Base-by-base conservation (phyloP, 108 stramenopile species). In the Cyclotella distinguenda region DNA sequence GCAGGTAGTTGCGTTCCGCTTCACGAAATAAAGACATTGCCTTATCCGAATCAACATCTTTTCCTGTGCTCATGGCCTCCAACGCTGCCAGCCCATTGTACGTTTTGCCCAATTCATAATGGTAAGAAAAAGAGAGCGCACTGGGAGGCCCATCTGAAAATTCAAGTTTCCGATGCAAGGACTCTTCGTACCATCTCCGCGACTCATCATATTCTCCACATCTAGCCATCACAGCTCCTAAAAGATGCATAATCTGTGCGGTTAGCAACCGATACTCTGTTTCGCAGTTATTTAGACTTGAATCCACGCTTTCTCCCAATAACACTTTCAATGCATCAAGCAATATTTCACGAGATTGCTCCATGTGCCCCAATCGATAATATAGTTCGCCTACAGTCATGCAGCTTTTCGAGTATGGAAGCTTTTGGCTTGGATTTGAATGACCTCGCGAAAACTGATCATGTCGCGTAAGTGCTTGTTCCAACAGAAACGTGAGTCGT, bases 191-290 rank as follows among this genome's bases (percentile, higher is more conserved):
- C 73, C 73, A 74, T 32, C 30, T 59, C 54, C 19, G 30, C 7
- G 73, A 65, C 52, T 74, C 73, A 21, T 66, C 64, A 55, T 54
- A 67, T 42, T 74, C 73, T 6, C 73, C 73, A 61, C 60, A 66
- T 61, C 73, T 28, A 13, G 73, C 73, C 48, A 65, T 56, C 22
- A 66, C 56, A 8, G 65, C 60, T 38, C 73, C 73, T 25, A 74
- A 54, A 0, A 33, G 55, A 61, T 67, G 73, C 73, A 67, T 66
- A 15, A 58, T 59, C 62, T 56, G 51, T 8, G 60, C 51, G 18
- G 52, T 55, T 30, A 66, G 25, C 0, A 60, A 22, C 12, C 18
- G 48, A 25, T 18, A 19, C 28, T 40, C 35, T 3, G 30, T 31
- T 13, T 57, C 33, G 11, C n/a, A 22, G 19, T 6, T 21, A 30